Conservation (phyloP, 441 rosid genomes). For the Dalechampia spathulata region DNA sequence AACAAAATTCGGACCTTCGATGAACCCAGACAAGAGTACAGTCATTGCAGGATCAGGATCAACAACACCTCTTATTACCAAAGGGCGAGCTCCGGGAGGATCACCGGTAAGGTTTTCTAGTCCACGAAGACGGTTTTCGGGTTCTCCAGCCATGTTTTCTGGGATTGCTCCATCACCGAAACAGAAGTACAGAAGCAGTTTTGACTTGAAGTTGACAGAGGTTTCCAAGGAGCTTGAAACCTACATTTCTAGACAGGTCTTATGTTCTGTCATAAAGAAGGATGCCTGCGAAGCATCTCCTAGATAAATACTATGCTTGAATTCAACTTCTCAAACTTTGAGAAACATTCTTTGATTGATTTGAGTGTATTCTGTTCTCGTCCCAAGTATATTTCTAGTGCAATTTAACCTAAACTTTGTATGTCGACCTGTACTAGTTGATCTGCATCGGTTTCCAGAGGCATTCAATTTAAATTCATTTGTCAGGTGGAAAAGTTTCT, state of each 20-base stretch:
- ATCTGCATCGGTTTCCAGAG: too few relatives aligned
- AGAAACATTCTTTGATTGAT: constrained; percentile 32
- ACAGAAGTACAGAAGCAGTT: constrained; percentile 68
- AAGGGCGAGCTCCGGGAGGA: constrained; percentile 28
- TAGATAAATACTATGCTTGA: constrained; percentile 24
- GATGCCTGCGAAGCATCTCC: constrained; percentile 71
- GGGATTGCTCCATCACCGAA: constrained; percentile 55
- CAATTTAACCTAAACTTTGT: constrained; percentile 1
- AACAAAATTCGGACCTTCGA: constrained; percentile 63
- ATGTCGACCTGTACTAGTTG: not conserved
- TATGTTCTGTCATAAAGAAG: constrained; percentile 68
- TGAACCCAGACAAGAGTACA: constrained; percentile 35
- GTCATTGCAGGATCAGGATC: constrained; percentile 24
- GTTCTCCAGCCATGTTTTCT: constrained; percentile 42
- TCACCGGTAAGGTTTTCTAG: constrained; percentile 75
- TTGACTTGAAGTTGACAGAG: constrained; percentile 85
- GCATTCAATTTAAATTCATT: too few relatives aligned
- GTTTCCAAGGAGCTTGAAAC: constrained; percentile 87
- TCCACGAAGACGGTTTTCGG: constrained; percentile 81
- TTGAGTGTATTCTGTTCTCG: constrained; percentile 15
- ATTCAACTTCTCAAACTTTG: constrained; percentile 44
- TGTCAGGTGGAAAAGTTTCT: too few relatives aligned
- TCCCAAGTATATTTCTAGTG: constrained; percentile 2
- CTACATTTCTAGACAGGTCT: constrained; percentile 78
- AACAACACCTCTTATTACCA: constrained; percentile 43